Conservation (phyloP, 306 rosid genomes). For the Hylodesmum podocarpum region DNA sequence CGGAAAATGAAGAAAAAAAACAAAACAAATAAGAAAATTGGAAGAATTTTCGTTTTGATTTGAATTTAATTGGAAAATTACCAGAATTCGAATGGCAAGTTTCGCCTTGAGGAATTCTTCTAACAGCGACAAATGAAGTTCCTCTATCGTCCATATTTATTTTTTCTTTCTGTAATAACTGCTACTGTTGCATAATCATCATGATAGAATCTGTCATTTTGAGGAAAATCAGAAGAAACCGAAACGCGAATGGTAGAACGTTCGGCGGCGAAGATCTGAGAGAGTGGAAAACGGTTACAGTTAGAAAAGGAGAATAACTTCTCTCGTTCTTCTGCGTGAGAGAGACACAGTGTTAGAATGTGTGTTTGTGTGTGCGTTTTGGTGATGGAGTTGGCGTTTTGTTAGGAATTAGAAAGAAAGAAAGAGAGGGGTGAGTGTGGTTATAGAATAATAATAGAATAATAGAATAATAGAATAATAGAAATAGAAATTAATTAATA, state of each 20-base stretch:
- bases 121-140: constrained; percentile 87
- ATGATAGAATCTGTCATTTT: not conserved
- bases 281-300: constrained; percentile 42
- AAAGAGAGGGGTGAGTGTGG: not conserved
- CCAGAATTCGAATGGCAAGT: constrained; percentile 91
- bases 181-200: constrained; percentile 7
- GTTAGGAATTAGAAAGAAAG: not conserved
- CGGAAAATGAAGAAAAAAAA: not conserved
- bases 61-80: not conserved
- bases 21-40: not conserved
- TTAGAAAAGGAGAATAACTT: not conserved
- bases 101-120: constrained; percentile 84
- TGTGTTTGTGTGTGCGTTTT: not conserved
- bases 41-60: not conserved
- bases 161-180: not conserved
- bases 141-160: constrained; percentile 84
- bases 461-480: no score
- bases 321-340: not conserved
- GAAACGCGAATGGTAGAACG: not conserved
- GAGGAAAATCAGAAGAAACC: not conserved
- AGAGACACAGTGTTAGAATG: not conserved
- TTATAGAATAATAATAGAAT: no score
- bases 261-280: constrained; percentile 47
- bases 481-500: no score
- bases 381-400: not conserved